Percentiles rank a stretch among this genome's conserved stretches.
Conservation (phyloP, 2,329 filamentous ascomycete species). For the Claviceps pazoutovae region DNA sequence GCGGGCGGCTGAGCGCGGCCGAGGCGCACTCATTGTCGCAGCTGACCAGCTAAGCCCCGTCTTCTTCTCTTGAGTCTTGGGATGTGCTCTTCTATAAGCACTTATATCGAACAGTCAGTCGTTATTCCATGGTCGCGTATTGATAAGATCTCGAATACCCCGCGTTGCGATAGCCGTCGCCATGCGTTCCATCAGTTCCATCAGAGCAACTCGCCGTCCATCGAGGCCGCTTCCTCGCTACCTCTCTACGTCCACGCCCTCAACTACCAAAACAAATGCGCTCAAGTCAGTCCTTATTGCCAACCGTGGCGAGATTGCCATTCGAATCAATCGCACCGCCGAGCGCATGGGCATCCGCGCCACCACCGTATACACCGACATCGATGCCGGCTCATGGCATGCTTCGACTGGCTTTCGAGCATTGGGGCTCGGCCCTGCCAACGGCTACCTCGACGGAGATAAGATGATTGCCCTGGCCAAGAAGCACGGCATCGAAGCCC, state of each 20-base stretch:
- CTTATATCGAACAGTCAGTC: no score
- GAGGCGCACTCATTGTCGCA: not conserved
- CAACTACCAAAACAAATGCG: slow-evolving; percentile 27
- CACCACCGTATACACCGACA: slow-evolving; percentile 89
- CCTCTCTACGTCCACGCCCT: slow-evolving; percentile 15
- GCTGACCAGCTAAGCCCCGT: not conserved
- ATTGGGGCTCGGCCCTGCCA: slow-evolving; percentile 68
- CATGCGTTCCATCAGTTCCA: slow-evolving; percentile 45
- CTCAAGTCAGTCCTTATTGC: slow-evolving; percentile 82
- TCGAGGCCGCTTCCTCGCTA: slow-evolving; percentile 29
- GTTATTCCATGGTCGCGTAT: not conserved
- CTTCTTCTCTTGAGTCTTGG: not conserved
- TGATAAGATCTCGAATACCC: slow-evolving; percentile 1
- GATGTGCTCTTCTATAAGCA: not conserved
- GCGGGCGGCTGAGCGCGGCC: slow-evolving; percentile 11
- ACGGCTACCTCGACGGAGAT: slow-evolving; percentile 85
- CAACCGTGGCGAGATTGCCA: slow-evolving; percentile 90
- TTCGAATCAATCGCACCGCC: slow-evolving; percentile 83
- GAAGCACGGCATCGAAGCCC: slow-evolving; percentile 71
- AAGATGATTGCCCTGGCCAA: slow-evolving; percentile 83
- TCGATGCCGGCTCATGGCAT: slow-evolving; percentile 78
- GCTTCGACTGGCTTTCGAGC: slow-evolving; percentile 72
- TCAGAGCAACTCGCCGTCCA: slow-evolving; percentile 36
- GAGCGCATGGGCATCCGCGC: slow-evolving; percentile 79
- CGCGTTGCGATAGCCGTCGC: slow-evolving; percentile 9